These are phyloP conservation scores for Chrysanthemum makinoi DNA, from an alignment of 129 eudicot species.

Conservation along the genomic window DNA sequence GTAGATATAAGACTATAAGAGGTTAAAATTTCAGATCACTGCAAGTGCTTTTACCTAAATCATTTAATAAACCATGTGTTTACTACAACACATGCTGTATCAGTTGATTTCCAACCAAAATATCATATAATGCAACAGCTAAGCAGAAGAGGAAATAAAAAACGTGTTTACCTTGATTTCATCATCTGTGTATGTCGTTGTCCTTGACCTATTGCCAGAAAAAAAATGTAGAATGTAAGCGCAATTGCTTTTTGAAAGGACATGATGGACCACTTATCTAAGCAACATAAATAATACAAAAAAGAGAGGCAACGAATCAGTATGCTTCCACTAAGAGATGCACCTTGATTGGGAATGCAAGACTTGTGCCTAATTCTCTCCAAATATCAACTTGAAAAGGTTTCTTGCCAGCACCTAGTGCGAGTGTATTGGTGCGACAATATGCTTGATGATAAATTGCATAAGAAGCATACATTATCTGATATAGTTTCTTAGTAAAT, in stretches of 20 bases:
- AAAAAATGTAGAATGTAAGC: neutral
- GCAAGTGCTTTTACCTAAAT: neutral
- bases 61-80: neutral
- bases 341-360: neutral
- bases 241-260: neutral
- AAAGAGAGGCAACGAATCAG: neutral
- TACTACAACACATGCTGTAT: neutral
- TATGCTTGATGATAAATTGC: neutral
- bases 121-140: neutral
- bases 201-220: slow-evolving; percentile 48
- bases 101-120: neutral
- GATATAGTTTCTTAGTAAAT: neutral
- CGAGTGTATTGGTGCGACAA: neutral
- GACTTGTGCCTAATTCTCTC: neutral
- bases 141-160: neutral
- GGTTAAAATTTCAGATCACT: neutral
- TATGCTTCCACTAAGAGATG: neutral
- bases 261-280: neutral
- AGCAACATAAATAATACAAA: neutral
- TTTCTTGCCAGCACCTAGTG: neutral
- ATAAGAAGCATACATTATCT: neutral
- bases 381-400: neutral
- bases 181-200: slow-evolving; percentile 68
- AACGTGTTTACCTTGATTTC: slow-evolving; percentile 74
- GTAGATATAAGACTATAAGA: neutral